Evolutionary conservation across 345 rosid species (phyloP), one percentile per base, ranked within the genome.

Genomic region (Sisymbrium altissimum): DNA sequence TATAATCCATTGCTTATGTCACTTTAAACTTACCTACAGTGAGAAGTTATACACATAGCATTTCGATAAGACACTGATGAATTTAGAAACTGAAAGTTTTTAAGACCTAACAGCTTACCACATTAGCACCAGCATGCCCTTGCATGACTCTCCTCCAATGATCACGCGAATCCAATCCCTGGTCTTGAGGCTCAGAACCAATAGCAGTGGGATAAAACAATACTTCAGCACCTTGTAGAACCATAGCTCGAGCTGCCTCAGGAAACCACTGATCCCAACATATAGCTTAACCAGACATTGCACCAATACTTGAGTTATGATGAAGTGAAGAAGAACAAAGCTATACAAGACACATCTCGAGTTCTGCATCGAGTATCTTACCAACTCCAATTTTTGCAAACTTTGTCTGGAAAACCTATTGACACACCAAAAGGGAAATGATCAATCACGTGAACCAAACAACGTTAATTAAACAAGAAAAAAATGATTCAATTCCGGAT

Each of bases 221-320:
- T 6, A 95, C 70, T 83, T 90, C 98, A 32, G 98, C 91, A 78
- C 94, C 97, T 59, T 90, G 89, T 62, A 92, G 86, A 79, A 74
- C 94, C 96, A 92, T 87, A 66, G 91, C 97, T 60, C 92, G 81
- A 68, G 97, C 97, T 48, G 94, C 97, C 88, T 95, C 98, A 3
- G 97, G 97, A 74, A 90, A 84, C 97, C 98, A 94, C 74, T 78
- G 81, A 71, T 84, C 99, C 99, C 98, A 92, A 77, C 98, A 92
- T 79, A 92, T 92, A 10, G 98, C 97, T 95, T 67, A 70, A 46
- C 44, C 53, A 72, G 25, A 70, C 38, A 73, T 62, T 29, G 9
- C 54, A 50, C 12, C 55, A 64, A 71, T n/a, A 55, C 23, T 9
- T 44, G 14, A 41, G 57, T 55, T 29, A 19, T 1, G 30, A 76